Conservation (phyloP, 495 filamentous ascomycete species). For the Usnea hakonensis region DNA sequence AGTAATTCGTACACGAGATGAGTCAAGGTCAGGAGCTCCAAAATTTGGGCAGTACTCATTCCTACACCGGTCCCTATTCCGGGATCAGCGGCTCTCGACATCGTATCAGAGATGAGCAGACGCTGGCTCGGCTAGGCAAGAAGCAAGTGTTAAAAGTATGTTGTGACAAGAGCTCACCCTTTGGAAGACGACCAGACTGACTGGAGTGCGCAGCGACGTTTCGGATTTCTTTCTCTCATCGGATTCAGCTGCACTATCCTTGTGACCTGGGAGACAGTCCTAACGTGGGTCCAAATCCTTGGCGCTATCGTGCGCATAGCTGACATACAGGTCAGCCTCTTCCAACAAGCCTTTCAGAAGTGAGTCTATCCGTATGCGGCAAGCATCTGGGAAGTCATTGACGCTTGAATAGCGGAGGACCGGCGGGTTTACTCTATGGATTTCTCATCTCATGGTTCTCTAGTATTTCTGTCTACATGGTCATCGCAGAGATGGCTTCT, state of each 20-base stretch:
- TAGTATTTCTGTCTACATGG: constrained; percentile 37
- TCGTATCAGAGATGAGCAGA: constrained; percentile 32
- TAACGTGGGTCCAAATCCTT: constrained; percentile 22
- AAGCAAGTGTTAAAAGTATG: constrained; percentile 35
- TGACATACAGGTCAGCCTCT: constrained; percentile 21
- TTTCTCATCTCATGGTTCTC: constrained; percentile 44
- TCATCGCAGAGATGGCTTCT: constrained; percentile 43
- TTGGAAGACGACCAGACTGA: background rate
- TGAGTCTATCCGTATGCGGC: constrained; percentile 4
- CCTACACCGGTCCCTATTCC: constrained; percentile 2
- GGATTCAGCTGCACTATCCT: constrained; percentile 34
- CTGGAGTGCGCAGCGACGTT: constrained; percentile 24
- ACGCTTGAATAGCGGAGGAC: constrained; percentile 36
- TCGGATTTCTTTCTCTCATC: constrained; percentile 34
- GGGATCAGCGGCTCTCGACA: constrained; percentile 15
- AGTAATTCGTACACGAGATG: background rate
- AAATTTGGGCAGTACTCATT: background rate
- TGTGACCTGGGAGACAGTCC: constrained; percentile 35
- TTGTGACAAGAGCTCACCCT: constrained; percentile 6
- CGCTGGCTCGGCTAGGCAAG: constrained; percentile 34
- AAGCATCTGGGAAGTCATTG: background rate
- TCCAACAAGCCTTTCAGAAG: constrained; percentile 34
- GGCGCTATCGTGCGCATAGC: background rate
- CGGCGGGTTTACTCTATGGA: constrained; percentile 41
- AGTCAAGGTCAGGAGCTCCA: constrained; percentile 10